Percentiles rank a stretch among this genome's conserved stretches.
Evolutionary conservation across 169 alveolate genomes (phyloP).

Genomic region (Condylostoma magnum): DNA sequence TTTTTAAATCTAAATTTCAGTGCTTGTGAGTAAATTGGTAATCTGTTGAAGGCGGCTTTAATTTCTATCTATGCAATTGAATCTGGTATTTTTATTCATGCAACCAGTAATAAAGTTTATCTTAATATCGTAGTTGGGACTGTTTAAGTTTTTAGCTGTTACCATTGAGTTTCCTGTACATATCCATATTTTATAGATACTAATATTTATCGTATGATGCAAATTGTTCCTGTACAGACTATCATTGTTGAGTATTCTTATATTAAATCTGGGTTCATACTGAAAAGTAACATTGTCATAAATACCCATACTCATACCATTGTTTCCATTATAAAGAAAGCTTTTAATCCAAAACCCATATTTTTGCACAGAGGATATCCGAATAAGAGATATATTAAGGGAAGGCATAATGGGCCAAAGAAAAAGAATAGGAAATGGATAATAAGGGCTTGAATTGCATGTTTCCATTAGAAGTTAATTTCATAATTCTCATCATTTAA

Average conservation of each 20-base stretch:
- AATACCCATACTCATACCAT: not conserved
- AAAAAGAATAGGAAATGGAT: not conserved
- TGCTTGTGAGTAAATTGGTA: too few relatives aligned
- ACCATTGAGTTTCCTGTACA: not conserved
- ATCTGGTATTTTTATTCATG: too few relatives aligned
- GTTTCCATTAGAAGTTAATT: not conserved
- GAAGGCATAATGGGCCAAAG: slow-evolving; percentile 11
- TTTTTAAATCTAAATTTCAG: too few relatives aligned
- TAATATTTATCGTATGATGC: not conserved
- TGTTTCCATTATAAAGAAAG: not conserved
- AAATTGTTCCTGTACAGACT: not conserved
- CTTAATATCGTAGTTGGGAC: too few relatives aligned
- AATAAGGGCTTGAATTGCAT: not conserved
- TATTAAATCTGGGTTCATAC: not conserved
- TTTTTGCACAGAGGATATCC: not conserved
- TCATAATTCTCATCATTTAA: slow-evolving; percentile 41
- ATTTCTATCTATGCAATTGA: too few relatives aligned
- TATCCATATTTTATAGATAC: slow-evolving; percentile 1
- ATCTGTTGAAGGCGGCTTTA: too few relatives aligned
- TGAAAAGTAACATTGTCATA: not conserved
- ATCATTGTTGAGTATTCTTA: not conserved
- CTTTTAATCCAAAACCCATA: not conserved
- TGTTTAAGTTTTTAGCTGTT: too few relatives aligned
- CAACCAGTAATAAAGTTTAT: too few relatives aligned
- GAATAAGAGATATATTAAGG: not conserved